Conservation (phyloP, 768 basidiomycete genomes). For the Suillus weaverae region DNA sequence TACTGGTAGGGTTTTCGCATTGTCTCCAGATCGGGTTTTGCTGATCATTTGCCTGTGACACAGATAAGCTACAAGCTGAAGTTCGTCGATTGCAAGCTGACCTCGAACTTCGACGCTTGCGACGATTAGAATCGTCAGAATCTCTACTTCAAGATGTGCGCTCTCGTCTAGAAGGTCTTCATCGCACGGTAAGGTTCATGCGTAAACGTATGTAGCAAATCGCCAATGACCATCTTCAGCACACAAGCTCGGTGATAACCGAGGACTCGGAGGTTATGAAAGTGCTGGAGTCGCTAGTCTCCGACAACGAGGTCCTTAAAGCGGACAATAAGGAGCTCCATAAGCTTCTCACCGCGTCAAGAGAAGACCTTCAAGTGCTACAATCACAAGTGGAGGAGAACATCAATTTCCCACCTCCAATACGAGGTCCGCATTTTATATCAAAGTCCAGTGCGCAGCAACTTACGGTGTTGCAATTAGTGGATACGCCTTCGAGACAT, state of each 20-base stretch:
- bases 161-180: slow-evolving; percentile 58
- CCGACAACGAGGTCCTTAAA: slow-evolving; percentile 81
- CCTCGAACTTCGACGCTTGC: slow-evolving; percentile 58
- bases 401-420: slow-evolving; percentile 47
- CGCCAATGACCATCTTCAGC: slow-evolving; percentile 24
- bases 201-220: slow-evolving; percentile 18
- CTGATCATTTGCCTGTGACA: slow-evolving; percentile 4
- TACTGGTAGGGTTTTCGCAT: slow-evolving; percentile 44
- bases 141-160: slow-evolving; percentile 67
- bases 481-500: slow-evolving; percentile 38
- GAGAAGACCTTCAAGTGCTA: slow-evolving; percentile 70
- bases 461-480: slow-evolving; percentile 17
- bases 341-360: slow-evolving; percentile 66
- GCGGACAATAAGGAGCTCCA: slow-evolving; percentile 81
- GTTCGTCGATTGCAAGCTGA: slow-evolving; percentile 63
- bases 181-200: slow-evolving; percentile 48
- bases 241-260: slow-evolving; percentile 35
- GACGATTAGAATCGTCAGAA: slow-evolving; percentile 66
- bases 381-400: slow-evolving; percentile 79
- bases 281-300: slow-evolving; percentile 82
- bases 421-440: slow-evolving; percentile 38
- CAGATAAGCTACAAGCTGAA: slow-evolving; percentile 72
- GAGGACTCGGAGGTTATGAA: slow-evolving; percentile 62
- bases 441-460: neutral
- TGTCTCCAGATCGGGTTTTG: neutral